Evolutionary conservation across 1,284 basidiomycete genomes (phyloP), one percentile per base, ranked within the genome.

Genomic region (Trametes polyzona): DNA sequence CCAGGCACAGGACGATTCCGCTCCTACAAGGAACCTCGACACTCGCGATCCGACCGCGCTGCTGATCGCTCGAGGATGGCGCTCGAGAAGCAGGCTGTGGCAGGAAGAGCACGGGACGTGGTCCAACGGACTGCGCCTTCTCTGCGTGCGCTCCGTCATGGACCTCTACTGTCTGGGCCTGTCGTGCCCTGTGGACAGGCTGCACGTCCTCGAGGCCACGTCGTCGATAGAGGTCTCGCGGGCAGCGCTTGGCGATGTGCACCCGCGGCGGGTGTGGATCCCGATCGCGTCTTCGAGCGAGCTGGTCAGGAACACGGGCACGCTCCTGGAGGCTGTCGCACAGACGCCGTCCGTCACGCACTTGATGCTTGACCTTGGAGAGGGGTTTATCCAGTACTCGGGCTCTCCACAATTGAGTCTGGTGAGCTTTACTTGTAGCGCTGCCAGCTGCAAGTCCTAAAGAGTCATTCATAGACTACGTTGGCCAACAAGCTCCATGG

Each of bases 151-250:
- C 14, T 44, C 27, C 14, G 2, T 39, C 17, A n/a, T 30, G 42
- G 35, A 52, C 35, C 33, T 46, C 42, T 52, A 46, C 35, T 46
- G 35, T 27, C 42, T 52, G 11, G 51, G 51, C 9, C 36, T 52
- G 14, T 39, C 42, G 16, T 52, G 51, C 19, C 42, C 4, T 24
- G 23, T 46, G 12, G 26, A n/a, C 4, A n/a, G 51, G 4, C n/a
- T 52, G 8, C 26, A 46, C 12, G 8, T 52, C 12, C n/a, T 19
- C 10, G 16, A 0, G 6, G 7, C 17, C 12, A 27, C 17, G 12
- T 12, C 39, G 1, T 26, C 37, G 9, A 8, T 21, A 8, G 27
- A 21, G 14, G 11, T 39, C 42, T 30, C 42, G 14, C 9, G 12
- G 3, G 26, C 12, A 2, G 35, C 35, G 6, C 29, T 52, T 10